Evolutionary conservation across 129 eudicot species (phyloP), one percentile per base, ranked within the genome.

Genomic region (Tagetes patula): DNA sequence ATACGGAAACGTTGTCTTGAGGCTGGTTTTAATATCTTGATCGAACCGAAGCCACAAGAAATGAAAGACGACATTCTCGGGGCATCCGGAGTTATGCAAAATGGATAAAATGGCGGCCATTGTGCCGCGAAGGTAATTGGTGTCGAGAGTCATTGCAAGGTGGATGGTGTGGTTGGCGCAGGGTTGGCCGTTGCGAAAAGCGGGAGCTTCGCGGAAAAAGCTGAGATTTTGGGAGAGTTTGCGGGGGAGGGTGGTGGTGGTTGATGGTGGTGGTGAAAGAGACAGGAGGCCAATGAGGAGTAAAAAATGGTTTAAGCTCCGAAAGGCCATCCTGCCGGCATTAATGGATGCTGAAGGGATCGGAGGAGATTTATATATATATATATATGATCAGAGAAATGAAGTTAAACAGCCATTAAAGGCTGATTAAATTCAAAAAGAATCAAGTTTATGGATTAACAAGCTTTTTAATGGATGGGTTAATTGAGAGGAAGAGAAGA

Each of bases 221-320:
- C 75, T 76, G 75, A 70, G 79, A 45, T 75, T 46, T 0, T 54
- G 76, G 62, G 81, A 42, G 0, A 83, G 85, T 62, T 79, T 78
- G 3, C 85, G 79, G 10, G 78, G 62, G 53, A 74, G 73, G 77
- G 75, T 31, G 82, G 80, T 65, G 68, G 79, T 76, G 59, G 79
- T 31, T 42, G 77, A 38, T 36, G 73, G 77, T 39, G 54, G 67
- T 37, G 40, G 71, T 71, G 46, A 65, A 67, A 87, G 78, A 75
- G 95, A 83, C 88, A 88, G 90, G 90, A 85, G 90, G 90, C 90
- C 88, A 45, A 85, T 74, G 76, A 83, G 87, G 73, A 75, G 86
- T 79, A 65, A 41, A 38, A 71, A 54, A 69, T 62, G 65, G 46
- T 75, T 66, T 59, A 64, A 38, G 80, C 85, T 83, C 91, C 82